Evolutionary conservation across 208 protist species (phyloP), one percentile per base, ranked within the genome.

Genomic region (Porcisia hertigi): DNA sequence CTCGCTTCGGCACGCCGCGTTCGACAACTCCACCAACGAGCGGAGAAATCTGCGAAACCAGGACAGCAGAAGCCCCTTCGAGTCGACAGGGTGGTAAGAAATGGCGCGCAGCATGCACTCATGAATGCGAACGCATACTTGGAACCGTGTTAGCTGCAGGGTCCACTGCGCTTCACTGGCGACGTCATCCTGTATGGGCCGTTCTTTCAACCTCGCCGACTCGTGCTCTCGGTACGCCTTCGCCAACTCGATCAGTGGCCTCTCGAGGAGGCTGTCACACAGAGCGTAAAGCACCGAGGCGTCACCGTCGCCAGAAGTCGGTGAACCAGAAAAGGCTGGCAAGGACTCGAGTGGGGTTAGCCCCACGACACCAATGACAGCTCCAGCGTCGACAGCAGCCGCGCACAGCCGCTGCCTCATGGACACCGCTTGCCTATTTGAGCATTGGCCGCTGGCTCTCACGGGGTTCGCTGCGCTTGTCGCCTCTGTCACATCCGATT

Each of bases 1-100:
- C 12, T 9, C 77, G 60, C 73, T 81, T 23, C 66, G 55, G 54
- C 82, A 86, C 1, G 81, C 76, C 14, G 88, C 83, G 58, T 94
- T 94, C 43, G 84, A 78, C n/a, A 91, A 49, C 39, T 92, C 90
- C 55, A 92, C 84, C 11, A 94, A 77, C 7, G 18, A 54, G 34
- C 79, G 86, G 57, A 89, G 81, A 54, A 73, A 91, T 9, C 59
- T 43, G 6, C 30, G 36, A 72, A 88, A 87, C 85, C 85, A 93
- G 49, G 57, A 18, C 58, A 81, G 54, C 52, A 84, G 66, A 49
- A 87, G 69, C 6, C 30, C 49, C 45, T 34, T 41, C 3, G 67
- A 43, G 0, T 49, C 36, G 12, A 34, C 45, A 3, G 72, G 77
- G 63, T 79, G 55, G 45, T 45, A 39, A 8, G 55, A 25, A 30